A percentile compares a stretch with the other conserved stretches of the same genome.
These are phyloP conservation scores for Amyloporia xantha DNA, from an alignment of 768 basidiomycete genomes.

Conservation along the genomic window DNA sequence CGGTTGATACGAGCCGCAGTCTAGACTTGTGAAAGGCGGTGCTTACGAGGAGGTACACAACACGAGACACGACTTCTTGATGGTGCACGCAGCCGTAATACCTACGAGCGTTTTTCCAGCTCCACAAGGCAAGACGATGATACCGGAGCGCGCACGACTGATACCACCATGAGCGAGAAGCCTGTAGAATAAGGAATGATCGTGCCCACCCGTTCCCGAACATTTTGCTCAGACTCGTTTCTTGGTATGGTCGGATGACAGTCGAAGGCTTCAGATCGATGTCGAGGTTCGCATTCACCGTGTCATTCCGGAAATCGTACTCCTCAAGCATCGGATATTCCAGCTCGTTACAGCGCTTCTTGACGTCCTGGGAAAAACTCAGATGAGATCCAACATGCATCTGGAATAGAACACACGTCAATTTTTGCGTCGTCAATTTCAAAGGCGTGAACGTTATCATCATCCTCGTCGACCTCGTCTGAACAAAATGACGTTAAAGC, in stretches of 20 bases:
- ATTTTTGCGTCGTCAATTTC: constrained; percentile 93
- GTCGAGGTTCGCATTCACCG: constrained; percentile 91
- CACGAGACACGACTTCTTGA: constrained; percentile 97
- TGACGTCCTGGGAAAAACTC: constrained; percentile 64
- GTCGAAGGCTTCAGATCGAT: constrained; percentile 98
- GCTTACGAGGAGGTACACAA: constrained; percentile 96
- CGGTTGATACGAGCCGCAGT: background rate
- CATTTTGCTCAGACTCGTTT: constrained; percentile 98
- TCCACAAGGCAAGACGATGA: constrained; percentile 97
- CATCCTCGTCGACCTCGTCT: constrained; percentile 98
- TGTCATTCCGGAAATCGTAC: constrained; percentile 98
- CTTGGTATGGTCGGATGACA: constrained; percentile 96
- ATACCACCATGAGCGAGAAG: constrained; percentile 12
- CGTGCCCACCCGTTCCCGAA: constrained; percentile 88
- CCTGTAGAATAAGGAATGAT: background rate
- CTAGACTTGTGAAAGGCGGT: background rate
- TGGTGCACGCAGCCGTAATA: constrained; percentile 98
- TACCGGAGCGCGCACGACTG: constrained; percentile 94
- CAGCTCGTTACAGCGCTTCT: constrained; percentile 92
- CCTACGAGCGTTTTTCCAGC: constrained; percentile 99
- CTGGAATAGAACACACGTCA: constrained; percentile 48
- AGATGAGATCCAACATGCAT: background rate
- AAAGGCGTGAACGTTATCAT: constrained; percentile 95
- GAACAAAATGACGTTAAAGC: constrained; percentile 5
- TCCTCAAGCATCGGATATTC: constrained; percentile 99